Base-by-base conservation (phyloP, 1,139 yeast genomes). In the Pichia sorboxylosa region DNA sequence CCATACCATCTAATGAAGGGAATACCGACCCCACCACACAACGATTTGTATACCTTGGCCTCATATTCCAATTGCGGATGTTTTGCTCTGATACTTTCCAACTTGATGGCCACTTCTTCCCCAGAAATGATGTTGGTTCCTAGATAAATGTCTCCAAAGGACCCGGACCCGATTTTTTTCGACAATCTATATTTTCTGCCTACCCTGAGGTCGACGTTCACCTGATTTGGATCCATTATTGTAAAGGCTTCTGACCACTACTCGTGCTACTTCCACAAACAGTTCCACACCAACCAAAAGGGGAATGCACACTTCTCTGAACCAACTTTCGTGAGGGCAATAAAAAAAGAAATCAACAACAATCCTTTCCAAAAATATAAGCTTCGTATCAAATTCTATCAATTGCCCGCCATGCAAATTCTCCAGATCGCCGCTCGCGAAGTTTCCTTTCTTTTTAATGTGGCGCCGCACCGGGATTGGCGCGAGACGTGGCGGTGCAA, bases 1-100 rank as follows among this genome's bases (percentile, higher is more conserved):
- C 98, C 98, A 56, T 76, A 90, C 95, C 96, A 90, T 55, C 97
- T 73, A 27, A 87, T 87, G 59, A 85, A 87, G 4, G 98, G 97
- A 38, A 90, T 87, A 27, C 98, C 98, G 24, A 90, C 93, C 24
- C 97, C 97, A 21, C 98, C 98, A 43, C 94, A 81, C 36, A 90
- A 64, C 6, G 94, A 90, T 56, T 82, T 84, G 62, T 87, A 87
- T 22, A 87, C 97, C 46, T 92, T 75, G 10, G 96, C 94, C 59
- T 90, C 98, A 53, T 90, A 90, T 52, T 87, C 97, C 45, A 90
- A 68, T 60, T 90, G 98, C 3, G 98, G 98, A 54, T 90, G 97
- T 52, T 85, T 81, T 2, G 97, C 95, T 41, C 81, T 69, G 39
- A 82, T 74, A 45, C 83, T 78, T 55, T 90, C 98, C 43, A 90